Evolutionary conservation across 2,329 filamentous ascomycete genomes (phyloP).

Genomic region (Acephala macrosclerotiorum): DNA sequence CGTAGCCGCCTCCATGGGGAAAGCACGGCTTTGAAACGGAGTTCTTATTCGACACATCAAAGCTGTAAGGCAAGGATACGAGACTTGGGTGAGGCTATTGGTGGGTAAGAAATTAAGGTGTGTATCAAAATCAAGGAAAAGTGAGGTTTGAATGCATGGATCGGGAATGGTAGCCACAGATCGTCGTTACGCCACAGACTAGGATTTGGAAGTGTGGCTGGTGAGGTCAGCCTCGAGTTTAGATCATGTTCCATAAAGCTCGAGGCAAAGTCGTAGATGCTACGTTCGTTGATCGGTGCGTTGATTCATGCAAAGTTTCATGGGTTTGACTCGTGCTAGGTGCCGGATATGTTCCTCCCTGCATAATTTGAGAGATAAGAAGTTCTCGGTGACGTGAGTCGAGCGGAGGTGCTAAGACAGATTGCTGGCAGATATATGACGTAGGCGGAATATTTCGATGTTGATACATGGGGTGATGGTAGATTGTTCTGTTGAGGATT

Average conservation of each 20-base stretch:
- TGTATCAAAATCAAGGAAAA: constrained; percentile 7
- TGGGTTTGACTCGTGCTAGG: neutral
- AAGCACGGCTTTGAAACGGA: neutral
- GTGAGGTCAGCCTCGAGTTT: constrained; percentile 17
- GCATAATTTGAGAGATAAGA: neutral
- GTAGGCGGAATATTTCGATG: neutral
- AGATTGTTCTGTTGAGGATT: neutral
- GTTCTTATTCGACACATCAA: neutral
- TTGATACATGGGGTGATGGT: neutral
- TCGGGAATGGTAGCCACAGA: constrained; percentile 17
- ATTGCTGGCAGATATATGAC: neutral
- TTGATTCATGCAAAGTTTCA: neutral
- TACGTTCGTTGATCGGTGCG: constrained; percentile 3
- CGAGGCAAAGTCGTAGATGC: neutral
- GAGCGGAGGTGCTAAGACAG: neutral
- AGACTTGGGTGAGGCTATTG: neutral
- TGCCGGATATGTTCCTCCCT: neutral
- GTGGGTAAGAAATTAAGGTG: constrained; percentile 1
- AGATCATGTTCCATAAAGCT: neutral
- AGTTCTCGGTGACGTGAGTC: neutral
- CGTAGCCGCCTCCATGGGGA: neutral
- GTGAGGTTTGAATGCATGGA: neutral
- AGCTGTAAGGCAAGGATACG: neutral
- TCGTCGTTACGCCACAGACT: constrained; percentile 16
- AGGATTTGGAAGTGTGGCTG: constrained; percentile 14